Base-by-base conservation (phyloP, 345 rosid genomes). In the Pugionium dolabratum region DNA sequence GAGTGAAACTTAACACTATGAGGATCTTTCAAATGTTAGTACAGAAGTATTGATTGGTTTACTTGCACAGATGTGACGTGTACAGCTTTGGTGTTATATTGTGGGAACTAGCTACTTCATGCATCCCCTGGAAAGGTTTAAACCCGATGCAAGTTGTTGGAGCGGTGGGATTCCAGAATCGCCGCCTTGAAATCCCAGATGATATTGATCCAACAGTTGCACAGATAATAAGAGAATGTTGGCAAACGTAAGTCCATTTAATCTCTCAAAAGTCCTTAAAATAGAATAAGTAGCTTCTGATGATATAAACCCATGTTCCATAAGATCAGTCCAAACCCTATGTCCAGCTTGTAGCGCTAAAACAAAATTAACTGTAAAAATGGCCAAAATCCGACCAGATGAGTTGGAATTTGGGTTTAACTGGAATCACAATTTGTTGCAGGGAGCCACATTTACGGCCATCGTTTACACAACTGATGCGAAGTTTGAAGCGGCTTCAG, bases 131-230 rank as follows among this genome's bases (percentile, higher is more conserved):
- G 99, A 87, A 81, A 77, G 99, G 97, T 40, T 74, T 94, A 81
- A 90, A 90, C 62, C 96, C 99, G n/a, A 90, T 90, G 97, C 97
- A 94, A 71, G 99, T 94, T 34, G 99, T 94, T 68, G 99, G 99
- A 75, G 99, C 99, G 60, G 97, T 94, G 54, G 99, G 97, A 51
- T 94, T 94, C 82, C 97, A 94, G 70, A 82, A 94, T 70, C 79
- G 95, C 44, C 96, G 86, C 28, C 95, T 90, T 9, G 91, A 86
- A 70, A 90, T 94, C 70, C 88, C 99, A 27, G 83, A 74, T 51
- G 81, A 84, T 51, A 75, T 84, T 4, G 84, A 90, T 81, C 91
- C 90, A 46, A 67, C 83, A 1, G 79, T 88, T 59, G 89, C 96
- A 9, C 86, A 88, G 75, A 90, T 90, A 69, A 88, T 94, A 47